Evolutionary conservation across 352 stramenopile species (phyloP).

Genomic region (Salisapilia sapeloensis): DNA sequence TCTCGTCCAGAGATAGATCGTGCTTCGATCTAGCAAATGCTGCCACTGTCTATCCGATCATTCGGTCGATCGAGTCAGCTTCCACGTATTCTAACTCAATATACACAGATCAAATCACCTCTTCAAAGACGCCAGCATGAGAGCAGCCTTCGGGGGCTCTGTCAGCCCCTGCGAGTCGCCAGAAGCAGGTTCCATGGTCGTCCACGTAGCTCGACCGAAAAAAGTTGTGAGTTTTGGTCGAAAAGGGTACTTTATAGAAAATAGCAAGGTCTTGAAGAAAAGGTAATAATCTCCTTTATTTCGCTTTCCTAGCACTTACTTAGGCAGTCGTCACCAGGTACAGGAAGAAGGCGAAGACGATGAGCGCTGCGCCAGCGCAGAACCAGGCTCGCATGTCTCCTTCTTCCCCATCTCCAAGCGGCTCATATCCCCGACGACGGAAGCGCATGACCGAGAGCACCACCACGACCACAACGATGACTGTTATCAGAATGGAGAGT

Average conservation of each 20-base stretch:
- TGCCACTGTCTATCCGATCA: conserved; percentile 82
- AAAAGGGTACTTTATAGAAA: background rate
- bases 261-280: background rate
- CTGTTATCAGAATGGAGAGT: conserved; percentile 16
- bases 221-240: too few species aligned
- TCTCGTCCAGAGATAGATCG: conserved; percentile 87
- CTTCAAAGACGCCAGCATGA: conserved; percentile 60
- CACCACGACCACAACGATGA: conserved; percentile 16
- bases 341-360: conserved; percentile 51
- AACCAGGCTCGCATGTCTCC: conserved; percentile 47
- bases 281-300: background rate
- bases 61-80: background rate
- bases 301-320: background rate
- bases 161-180: conserved; percentile 46
- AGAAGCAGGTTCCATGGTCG: conserved; percentile 1
- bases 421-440: conserved; percentile 47
- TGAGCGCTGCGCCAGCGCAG: conserved; percentile 33
- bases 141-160: conserved; percentile 64
- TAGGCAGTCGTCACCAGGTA: conserved; percentile 41
- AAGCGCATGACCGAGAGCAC: conserved; percentile 34
- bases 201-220: background rate
- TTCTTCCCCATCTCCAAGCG: conserved; percentile 22
- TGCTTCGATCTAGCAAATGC: conserved; percentile 96
- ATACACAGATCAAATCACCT: conserved; percentile 14
- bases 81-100: background rate